A percentile compares a stretch with the other conserved stretches of the same genome.
These are phyloP conservation scores for Penicillium psychrofluorescens DNA, from an alignment of 495 filamentous ascomycete species.

Conservation along the genomic window DNA sequence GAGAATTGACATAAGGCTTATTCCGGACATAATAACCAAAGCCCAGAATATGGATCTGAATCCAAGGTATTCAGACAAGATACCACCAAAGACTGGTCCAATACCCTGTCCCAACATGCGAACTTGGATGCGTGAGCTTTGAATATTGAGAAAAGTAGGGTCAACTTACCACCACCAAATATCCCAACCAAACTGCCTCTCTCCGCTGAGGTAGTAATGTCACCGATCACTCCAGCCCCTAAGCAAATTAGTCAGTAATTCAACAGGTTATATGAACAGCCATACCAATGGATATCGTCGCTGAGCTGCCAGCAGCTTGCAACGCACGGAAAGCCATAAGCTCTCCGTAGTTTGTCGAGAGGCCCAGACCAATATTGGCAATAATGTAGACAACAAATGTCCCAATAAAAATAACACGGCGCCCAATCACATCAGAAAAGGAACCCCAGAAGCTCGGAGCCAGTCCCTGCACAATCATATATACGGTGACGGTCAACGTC, in stretches of 20 bases:
- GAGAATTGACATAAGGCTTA: constrained; percentile 42
- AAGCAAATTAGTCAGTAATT: background rate
- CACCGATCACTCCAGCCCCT: constrained; percentile 34
- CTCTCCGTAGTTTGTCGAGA: background rate
- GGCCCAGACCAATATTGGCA: background rate
- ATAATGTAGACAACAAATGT: constrained; percentile 34
- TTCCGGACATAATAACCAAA: constrained; percentile 48
- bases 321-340: constrained; percentile 51
- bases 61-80: constrained; percentile 56
- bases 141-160: constrained; percentile 51
- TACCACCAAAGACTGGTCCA: constrained; percentile 59
- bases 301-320: constrained; percentile 56
- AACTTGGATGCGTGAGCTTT: constrained; percentile 39
- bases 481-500: constrained; percentile 32
- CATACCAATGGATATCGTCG: constrained; percentile 38
- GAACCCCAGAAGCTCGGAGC: constrained; percentile 38
- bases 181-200: constrained; percentile 33
- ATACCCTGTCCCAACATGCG: constrained; percentile 47
- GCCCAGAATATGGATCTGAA: constrained; percentile 73
- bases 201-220: constrained; percentile 31
- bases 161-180: constrained; percentile 39
- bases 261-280: constrained; percentile 15
- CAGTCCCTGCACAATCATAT: constrained; percentile 41
- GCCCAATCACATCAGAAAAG: constrained; percentile 33
- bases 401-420: constrained; percentile 32